phyloP scores from a whole-genome alignment of 1,139 yeast genomes.

The Geotrichum reessii region DNA sequence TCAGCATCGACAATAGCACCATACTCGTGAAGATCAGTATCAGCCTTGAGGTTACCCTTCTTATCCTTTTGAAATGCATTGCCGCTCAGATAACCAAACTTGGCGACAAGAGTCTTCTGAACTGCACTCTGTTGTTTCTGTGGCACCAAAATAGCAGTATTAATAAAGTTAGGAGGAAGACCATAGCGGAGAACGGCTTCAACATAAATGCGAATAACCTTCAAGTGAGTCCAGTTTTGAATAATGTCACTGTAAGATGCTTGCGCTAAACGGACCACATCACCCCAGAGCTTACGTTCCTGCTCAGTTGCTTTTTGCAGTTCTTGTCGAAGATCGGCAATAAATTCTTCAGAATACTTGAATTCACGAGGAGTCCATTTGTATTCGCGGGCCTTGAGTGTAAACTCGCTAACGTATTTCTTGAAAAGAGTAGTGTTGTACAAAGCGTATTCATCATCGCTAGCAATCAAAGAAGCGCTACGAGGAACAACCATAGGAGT shows the following conservation, averaged over 20 bases:
- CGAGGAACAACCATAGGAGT: constrained; percentile 86
- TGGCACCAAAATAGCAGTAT: constrained; percentile 46
- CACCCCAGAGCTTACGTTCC: constrained; percentile 71
- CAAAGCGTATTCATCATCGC: constrained; percentile 68
- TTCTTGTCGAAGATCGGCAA: constrained; percentile 70
- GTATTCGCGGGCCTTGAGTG: constrained; percentile 67
- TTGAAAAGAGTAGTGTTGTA: constrained; percentile 81
- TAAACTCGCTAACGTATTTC: constrained; percentile 67
- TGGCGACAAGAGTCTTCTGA: constrained; percentile 59
- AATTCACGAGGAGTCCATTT: constrained; percentile 94
- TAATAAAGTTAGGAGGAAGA: constrained; percentile 84
- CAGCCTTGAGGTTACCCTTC: constrained; percentile 58
- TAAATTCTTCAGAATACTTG: constrained; percentile 71
- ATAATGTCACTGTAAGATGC: constrained; percentile 85
- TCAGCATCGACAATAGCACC: constrained; percentile 90
- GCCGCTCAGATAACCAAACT: constrained; percentile 88
- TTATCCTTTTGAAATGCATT: constrained; percentile 66
- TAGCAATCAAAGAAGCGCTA: constrained; percentile 62
- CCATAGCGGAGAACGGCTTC: constrained; percentile 88
- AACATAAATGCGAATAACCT: constrained; percentile 55
- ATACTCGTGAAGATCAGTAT: constrained; percentile 66
- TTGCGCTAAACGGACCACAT: constrained; percentile 72
- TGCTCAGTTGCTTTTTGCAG: constrained; percentile 66
- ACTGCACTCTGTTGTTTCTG: constrained; percentile 44
- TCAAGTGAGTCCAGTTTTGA: constrained; percentile 84